phyloP scores from a whole-genome alignment of 176 grass and related monocot species.

The Phragmites australis region DNA sequence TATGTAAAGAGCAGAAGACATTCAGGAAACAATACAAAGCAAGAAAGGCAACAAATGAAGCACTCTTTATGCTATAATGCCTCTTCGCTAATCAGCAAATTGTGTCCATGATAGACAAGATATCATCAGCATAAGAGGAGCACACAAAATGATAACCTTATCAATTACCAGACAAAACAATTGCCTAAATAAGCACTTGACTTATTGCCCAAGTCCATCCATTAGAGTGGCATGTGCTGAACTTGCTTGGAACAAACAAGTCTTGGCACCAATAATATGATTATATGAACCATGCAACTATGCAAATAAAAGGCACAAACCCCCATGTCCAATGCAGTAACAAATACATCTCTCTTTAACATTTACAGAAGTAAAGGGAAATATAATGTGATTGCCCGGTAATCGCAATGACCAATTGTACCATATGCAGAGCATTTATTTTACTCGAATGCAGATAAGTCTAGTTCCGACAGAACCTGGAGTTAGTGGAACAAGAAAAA shows the following conservation, averaged over 20 bases:
- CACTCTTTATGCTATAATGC: slow-evolving; percentile 4
- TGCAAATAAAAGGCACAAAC: neutral
- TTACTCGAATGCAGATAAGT: slow-evolving; percentile 24
- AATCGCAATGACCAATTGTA: slow-evolving; percentile 1
- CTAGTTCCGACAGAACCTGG: neutral
- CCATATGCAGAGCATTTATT: slow-evolving; percentile 20
- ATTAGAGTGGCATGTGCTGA: neutral
- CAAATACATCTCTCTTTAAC: neutral
- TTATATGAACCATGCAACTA: slow-evolving; percentile 16
- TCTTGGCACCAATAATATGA: no score
- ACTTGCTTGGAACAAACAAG: slow-evolving; percentile 10
- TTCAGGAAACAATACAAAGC: neutral
- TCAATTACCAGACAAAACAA: neutral
- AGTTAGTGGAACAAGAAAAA: slow-evolving; percentile 31
- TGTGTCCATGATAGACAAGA: neutral
- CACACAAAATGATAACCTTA: neutral
- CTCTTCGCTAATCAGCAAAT: neutral
- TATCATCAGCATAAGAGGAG: neutral
- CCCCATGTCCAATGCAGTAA: neutral
- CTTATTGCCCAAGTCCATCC: neutral
- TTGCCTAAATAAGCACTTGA: neutral
- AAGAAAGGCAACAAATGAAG: neutral
- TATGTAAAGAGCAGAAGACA: neutral
- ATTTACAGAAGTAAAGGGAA: slow-evolving; percentile 5
- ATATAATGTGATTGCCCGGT: neutral